Conservation (phyloP, 78 protist species). For the Dictyostelium brefeldianum region DNA sequence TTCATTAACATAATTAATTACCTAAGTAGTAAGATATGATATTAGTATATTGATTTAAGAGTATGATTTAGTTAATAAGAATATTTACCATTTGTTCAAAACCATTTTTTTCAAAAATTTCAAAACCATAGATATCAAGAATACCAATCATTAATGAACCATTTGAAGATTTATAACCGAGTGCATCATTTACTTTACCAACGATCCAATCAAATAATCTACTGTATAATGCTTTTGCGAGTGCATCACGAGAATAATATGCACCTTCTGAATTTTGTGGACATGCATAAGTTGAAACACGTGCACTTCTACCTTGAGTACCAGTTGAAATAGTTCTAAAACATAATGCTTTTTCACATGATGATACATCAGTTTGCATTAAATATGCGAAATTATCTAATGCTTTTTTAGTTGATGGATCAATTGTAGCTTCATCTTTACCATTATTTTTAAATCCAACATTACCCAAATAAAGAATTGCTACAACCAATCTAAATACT, state of each 20-base stretch:
- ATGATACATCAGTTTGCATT: constrained; percentile 76
- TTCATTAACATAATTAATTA: constrained; percentile 97
- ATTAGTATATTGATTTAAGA: no score
- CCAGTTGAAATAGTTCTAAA: constrained; percentile 84
- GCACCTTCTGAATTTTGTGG: constrained; percentile 88
- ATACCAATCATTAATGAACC: constrained; percentile 86
- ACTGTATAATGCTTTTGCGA: constrained; percentile 95
- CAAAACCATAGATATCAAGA: constrained; percentile 98
- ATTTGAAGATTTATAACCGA: constrained; percentile 52
- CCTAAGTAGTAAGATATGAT: no score
- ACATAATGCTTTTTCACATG: constrained; percentile 71
- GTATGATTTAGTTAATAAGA: no score
- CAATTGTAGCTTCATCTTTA: constrained; percentile 81
- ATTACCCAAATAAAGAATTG: constrained; percentile 93
- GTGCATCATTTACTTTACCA: constrained; percentile 84
- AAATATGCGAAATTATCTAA: constrained; percentile 82
- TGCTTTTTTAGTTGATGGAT: constrained; percentile 47
- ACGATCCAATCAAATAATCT: constrained; percentile 95
- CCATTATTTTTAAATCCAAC: constrained; percentile 79
- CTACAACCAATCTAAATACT: constrained; percentile 89
- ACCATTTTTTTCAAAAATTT: constrained; percentile 93
- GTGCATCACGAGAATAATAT: constrained; percentile 88
- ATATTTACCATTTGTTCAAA: constrained; percentile 96
- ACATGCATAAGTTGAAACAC: constrained; percentile 82
- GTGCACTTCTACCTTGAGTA: constrained; percentile 82